phyloP scores from a whole-genome alignment of 2,329 filamentous ascomycete genomes.

The Ascochyta koolunga region DNA sequence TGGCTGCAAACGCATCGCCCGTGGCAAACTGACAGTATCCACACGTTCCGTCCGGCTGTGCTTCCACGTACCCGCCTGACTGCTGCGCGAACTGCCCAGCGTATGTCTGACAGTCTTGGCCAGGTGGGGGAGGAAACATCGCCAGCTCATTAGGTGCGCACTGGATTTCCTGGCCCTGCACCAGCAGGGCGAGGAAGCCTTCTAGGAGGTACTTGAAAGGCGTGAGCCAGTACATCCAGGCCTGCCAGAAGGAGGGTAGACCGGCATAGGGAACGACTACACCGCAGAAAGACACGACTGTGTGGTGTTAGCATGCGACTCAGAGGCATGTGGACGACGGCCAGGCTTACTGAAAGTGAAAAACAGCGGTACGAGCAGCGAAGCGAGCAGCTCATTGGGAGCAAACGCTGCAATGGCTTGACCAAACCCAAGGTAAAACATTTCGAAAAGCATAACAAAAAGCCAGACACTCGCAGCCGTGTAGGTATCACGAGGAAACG shows the following conservation, averaged over 20 bases:
- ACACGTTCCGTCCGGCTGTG: constrained; percentile 63
- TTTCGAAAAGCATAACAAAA: constrained; percentile 68
- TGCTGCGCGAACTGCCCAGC: constrained; percentile 58
- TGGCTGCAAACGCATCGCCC: constrained; percentile 63
- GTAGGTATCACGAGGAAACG: constrained; percentile 62
- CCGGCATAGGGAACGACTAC: constrained; percentile 71
- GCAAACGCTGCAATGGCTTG: constrained; percentile 71
- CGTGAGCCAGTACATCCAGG: constrained; percentile 59
- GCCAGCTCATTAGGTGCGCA: constrained; percentile 66
- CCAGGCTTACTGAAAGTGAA: constrained; percentile 61
- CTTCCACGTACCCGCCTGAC: constrained; percentile 66
- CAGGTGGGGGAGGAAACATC: constrained; percentile 64
- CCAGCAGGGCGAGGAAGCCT: constrained; percentile 63
- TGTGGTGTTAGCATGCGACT: constrained; percentile 2
- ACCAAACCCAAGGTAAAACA: constrained; percentile 69
- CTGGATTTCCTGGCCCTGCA: constrained; percentile 60
- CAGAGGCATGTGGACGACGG: neutral
- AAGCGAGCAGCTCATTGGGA: constrained; percentile 71
- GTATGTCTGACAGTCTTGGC: constrained; percentile 67
- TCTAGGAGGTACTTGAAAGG: constrained; percentile 72
- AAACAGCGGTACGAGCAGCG: constrained; percentile 70
- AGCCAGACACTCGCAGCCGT: constrained; percentile 68
- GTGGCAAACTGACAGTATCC: constrained; percentile 68
- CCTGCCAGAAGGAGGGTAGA: constrained; percentile 69
- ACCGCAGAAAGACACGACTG: constrained; percentile 73